Percentiles rank a stretch among this genome's conserved stretches.
These are phyloP conservation scores for Dentipellis fragilis DNA, from an alignment of 768 basidiomycete genomes.

Conservation along the genomic window DNA sequence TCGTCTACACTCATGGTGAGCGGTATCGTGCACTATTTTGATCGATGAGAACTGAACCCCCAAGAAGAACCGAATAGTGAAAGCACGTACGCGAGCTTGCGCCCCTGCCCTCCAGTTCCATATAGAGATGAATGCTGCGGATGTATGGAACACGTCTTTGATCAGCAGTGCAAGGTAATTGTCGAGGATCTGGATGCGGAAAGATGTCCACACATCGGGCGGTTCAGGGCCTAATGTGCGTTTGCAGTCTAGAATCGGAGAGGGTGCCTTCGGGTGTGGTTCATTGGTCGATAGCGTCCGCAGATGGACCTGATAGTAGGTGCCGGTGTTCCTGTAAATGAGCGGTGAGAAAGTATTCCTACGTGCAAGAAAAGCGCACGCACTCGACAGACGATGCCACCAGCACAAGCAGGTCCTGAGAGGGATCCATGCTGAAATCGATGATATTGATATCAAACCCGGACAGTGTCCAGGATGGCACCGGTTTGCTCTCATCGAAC, in stretches of 20 bases:
- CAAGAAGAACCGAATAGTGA: constrained; percentile 1
- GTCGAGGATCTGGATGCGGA: constrained; percentile 2
- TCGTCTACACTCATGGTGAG: constrained; percentile 38
- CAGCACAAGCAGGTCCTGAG: constrained; percentile 43
- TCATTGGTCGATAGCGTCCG: constrained; percentile 41
- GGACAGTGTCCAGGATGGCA: constrained; percentile 32
- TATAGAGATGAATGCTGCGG: constrained; percentile 1
- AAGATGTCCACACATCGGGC: not conserved
- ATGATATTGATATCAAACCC: constrained; percentile 34
- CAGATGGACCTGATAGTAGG: constrained; percentile 39
- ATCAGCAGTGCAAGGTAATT: constrained; percentile 1
- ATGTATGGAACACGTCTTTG: constrained; percentile 4
- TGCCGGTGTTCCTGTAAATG: constrained; percentile 24
- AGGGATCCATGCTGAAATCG: constrained; percentile 50
- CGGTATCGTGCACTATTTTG: constrained; percentile 30
- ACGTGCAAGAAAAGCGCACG: not conserved
- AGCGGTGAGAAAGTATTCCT: not conserved
- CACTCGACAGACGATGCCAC: constrained; percentile 23
- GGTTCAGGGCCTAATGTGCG: not conserved
- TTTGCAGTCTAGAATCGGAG: constrained; percentile 21
- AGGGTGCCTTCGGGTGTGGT: constrained; percentile 35
- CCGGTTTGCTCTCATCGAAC: constrained; percentile 14
- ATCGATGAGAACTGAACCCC: not conserved
- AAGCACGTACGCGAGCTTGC: constrained; percentile 26
- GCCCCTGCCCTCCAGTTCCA: constrained; percentile 2